Percentiles rank a stretch among this genome's conserved stretches.
phyloP scores from a whole-genome alignment of 331 rosid species.

The Erythrophleum ivorense region DNA sequence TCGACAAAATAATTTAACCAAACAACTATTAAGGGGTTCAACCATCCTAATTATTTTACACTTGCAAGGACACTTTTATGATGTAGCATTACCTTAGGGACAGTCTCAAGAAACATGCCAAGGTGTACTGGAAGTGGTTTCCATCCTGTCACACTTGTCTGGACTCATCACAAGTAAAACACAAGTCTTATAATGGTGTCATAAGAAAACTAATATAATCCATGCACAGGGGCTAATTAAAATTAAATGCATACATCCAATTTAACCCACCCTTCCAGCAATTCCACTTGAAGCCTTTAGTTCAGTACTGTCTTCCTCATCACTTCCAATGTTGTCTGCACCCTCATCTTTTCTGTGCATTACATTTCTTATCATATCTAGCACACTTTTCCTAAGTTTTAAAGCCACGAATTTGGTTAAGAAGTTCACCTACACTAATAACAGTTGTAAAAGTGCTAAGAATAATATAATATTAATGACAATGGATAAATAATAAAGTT shows the following conservation, averaged over 20 bases:
- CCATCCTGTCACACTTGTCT: conserved; percentile 72
- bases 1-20: neutral
- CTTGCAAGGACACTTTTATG: conserved; percentile 10
- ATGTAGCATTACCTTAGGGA: conserved; percentile 69
- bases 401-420: conserved; percentile 84
- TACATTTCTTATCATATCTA: conserved; percentile 84
- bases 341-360: conserved; percentile 98
- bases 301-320: conserved; percentile 42
- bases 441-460: conserved; percentile 30
- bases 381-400: conserved; percentile 86
- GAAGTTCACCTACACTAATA: conserved; percentile 79
- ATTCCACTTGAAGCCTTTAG: conserved; percentile 54
- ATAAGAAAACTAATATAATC: neutral
- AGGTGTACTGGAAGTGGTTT: conserved; percentile 90
- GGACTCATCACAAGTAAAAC: conserved; percentile 39
- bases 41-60: conserved; percentile 15
- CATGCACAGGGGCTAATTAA: conserved; percentile 16
- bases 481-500: neutral
- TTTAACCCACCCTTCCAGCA: conserved; percentile 78
- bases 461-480: conserved; percentile 15
- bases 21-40: conserved; percentile 1
- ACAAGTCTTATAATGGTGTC: neutral
- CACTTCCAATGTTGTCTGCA: conserved; percentile 54
- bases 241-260: conserved; percentile 1
- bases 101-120: conserved; percentile 98